Evolutionary conservation across 306 rosid species (phyloP).

Genomic region (Dryas drummondii): DNA sequence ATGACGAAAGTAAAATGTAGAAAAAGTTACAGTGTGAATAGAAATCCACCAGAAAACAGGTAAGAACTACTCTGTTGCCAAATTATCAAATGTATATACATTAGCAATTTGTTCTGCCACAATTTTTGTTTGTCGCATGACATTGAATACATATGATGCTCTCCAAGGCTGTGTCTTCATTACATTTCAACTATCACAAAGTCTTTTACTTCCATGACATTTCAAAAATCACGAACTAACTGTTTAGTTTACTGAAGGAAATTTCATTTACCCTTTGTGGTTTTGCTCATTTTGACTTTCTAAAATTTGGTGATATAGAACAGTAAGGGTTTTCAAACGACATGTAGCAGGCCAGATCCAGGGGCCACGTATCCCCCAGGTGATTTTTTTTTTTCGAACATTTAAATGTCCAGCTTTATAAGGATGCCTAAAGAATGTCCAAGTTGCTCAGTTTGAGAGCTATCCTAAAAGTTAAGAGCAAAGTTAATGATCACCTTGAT

Average conservation of each 20-base stretch:
- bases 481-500: not conserved
- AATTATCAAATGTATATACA: not conserved
- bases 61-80: not conserved
- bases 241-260: too few relatives aligned
- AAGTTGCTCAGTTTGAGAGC: not conserved
- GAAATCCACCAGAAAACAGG: not conserved
- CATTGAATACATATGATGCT: too few relatives aligned
- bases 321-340: not conserved
- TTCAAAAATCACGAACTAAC: too few relatives aligned
- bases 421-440: not conserved
- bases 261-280: too few relatives aligned
- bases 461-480: not conserved
- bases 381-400: not conserved
- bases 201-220: too few relatives aligned
- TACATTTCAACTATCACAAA: too few relatives aligned
- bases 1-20: not conserved
- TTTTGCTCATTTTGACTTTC: too few relatives aligned
- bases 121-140: too few relatives aligned
- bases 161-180: too few relatives aligned
- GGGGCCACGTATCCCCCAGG: not conserved
- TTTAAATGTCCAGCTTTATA: not conserved
- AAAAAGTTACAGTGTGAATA: not conserved
- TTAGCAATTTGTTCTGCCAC: not conserved
- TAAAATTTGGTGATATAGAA: too few relatives aligned
- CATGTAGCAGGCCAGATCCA: not conserved